Percentiles rank a stretch among this genome's conserved stretches.
Conservation (phyloP, 306 rosid species). For the Cucumis cinereus region DNA sequence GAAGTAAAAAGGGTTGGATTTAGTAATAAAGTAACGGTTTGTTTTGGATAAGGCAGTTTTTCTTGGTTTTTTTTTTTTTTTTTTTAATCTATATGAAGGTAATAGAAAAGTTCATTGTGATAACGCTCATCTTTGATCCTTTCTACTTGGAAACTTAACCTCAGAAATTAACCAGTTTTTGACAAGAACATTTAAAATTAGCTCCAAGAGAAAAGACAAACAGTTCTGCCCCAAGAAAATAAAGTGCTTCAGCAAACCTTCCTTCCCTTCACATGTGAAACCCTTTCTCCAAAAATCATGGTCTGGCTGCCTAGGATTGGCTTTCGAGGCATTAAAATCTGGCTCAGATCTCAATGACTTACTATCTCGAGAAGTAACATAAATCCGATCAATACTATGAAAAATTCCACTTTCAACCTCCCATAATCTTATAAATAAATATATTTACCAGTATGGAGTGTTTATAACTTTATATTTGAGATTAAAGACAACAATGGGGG, state of each 20-base stretch:
- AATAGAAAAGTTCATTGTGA: neutral
- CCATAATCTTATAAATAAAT: neutral
- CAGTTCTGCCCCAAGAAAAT: neutral
- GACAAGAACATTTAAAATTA: neutral
- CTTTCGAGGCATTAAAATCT: slow-evolving; percentile 18
- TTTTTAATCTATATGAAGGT: neutral
- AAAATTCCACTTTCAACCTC: neutral
- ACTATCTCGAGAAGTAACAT: slow-evolving; percentile 13
- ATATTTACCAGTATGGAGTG: neutral
- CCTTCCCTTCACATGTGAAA: neutral
- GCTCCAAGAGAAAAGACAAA: neutral
- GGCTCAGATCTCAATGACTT: slow-evolving; percentile 34
- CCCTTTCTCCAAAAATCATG: neutral
- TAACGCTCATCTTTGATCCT: neutral
- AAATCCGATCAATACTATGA: neutral
- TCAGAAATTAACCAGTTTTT: neutral
- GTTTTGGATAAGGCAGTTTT: neutral
- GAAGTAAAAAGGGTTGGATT: neutral
- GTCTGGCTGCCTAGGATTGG: slow-evolving; percentile 18
- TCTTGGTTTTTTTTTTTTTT: neutral
- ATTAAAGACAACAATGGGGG: neutral
- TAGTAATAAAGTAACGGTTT: neutral
- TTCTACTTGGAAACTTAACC: neutral
- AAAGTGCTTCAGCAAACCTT: neutral
- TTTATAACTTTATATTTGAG: neutral